Evolutionary conservation across 2,329 filamentous ascomycete genomes (phyloP), one percentile per base, ranked within the genome.

Genomic region (Pseudogymnoascus destructans): DNA sequence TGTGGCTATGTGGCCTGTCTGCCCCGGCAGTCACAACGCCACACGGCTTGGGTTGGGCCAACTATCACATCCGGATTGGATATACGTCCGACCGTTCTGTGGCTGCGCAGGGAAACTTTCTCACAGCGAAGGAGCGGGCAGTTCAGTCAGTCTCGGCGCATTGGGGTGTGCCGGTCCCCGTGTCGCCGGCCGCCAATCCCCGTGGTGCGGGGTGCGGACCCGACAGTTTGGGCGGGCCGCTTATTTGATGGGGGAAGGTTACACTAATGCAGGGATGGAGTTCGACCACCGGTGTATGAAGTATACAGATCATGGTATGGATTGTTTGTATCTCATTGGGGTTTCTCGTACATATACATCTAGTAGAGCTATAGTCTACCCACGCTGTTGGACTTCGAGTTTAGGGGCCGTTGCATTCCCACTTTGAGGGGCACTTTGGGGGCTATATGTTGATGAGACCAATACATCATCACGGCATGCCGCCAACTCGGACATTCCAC

Each of bases 131-230:
- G 42, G 21, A 49, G 21, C 25, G 40, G n/a, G n/a, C n/a, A n/a
- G n/a, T n/a, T n/a, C n/a, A n/a, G n/a, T n/a, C n/a, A n/a, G 40
- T 52, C 46, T 52, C 46, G 25, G 46, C 46, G 46, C 46, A 52
- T 52, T 52, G 15, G 46, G 5, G 3, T 52, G 30, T 52, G 25
- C 46, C 25, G 46, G 25, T 52, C 25, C n/a, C 42, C 42, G 25
- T 52, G n/a, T 30, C 23, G 42, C 46, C 46, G 46, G 17, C 46
- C 46, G 46, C 46, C 46, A 52, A 52, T 52, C 46, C 46, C 46
- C 25, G n/a, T 52, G 46, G n/a, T n/a, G n/a, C n/a, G n/a, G 25
- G 46, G 17, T 5, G 13, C 25, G 3, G 46, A 52, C 46, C 46
- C 46, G 46, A 30, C 46, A 19, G 46, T 30, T 52, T 52, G 46